Base-by-base conservation (phyloP, 129 eudicot species). In the Pittosporum tobira region DNA sequence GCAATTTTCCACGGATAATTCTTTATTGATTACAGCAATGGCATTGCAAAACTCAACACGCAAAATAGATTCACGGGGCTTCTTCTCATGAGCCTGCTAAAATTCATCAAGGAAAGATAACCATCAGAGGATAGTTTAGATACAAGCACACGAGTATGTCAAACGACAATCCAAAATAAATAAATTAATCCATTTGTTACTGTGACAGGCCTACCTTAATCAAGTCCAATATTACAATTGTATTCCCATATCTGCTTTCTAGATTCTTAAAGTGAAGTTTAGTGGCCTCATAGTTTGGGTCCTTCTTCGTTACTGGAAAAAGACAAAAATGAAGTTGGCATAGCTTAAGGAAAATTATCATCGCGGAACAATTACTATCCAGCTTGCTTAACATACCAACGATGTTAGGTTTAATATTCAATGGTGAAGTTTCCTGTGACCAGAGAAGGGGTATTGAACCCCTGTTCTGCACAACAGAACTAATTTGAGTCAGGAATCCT, bases 391-490 rank as follows among this genome's bases (percentile, higher is more conserved):
- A 18, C 95, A 67, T 83, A 93, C 99, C 60, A 60, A 77, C 81
- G 54, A 93, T 93, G 69, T 84, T 83, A 40, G 99, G 99, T 57
- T 77, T 87, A 22, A 93, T 81, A 75, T 83, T 83, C 71, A 87
- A 76, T 52, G 88, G 60, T 43, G 96, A 87, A 65, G 99, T 93
- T 66, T 93, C 99, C 60, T 93, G 99, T n/a, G 99, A 93, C 99
- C 99, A 93, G 63, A 93, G 81, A 63, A 93, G 76, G 30, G 99
- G 96, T 69, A 93, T 93, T 31, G 99, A 93, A 64, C 99, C 99
- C 58, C 99, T 79, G 73, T 75, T 84, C 73, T 93, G 99, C 73
- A 93, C 99, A 59, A 87, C 91, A 40, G 99, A 83, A 62, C 80
- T 87, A 55, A 93, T 87, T 62, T 77, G 88, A 38, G 68, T 63